Base-by-base conservation (phyloP, 2,329 filamentous ascomycete genomes). In the Dendrostoma leiphaemia region DNA sequence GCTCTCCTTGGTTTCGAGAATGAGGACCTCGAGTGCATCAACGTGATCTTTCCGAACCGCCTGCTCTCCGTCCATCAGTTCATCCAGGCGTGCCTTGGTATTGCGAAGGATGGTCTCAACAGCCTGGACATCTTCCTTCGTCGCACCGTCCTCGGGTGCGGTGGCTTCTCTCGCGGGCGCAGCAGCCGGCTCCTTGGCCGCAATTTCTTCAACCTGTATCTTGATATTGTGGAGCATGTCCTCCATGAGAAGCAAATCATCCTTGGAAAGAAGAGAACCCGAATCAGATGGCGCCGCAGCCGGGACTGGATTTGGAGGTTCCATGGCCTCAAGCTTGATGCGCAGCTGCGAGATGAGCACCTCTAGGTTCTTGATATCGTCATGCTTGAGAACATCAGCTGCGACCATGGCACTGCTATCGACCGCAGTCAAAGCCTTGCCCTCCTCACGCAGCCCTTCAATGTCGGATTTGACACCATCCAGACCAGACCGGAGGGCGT, bases 51-150 rank as follows among this genome's bases (percentile, higher is more conserved):
- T 86, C 52, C 79, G 78, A 9, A 91, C 84, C 2, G 84, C 76
- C 54, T 89, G 84, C 31, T 91, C 88, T 3, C 84, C 81, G 48
- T 92, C 82, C 47, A 96, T 82, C 19, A 84, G 69, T 56, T 96
- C 91, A 55, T 97, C 93, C 9, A 97, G 76, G 44, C 89, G 89
- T 5, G 87, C 85, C 68, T 97, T 97, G 29, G 91, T 92, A 67
- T 96, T 96, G 38, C 88, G 85, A 12, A 97, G 79, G 46, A 97
- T 85, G 0, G 89, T 95, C 69, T 97, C 93, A 55, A 97, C 92
- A 10, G 91, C 91, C 58, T 93, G 85, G 0, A 92, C 90, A 62
- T 97, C 92, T 61, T 96, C 91, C 66, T 90, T 90, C 29, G 79
- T 84, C 6, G 88, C 85, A 2, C 78, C 68, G 34, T 85, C 83